Base-by-base conservation (phyloP, 441 rosid species). In the Populus trichocarpa region DNA sequence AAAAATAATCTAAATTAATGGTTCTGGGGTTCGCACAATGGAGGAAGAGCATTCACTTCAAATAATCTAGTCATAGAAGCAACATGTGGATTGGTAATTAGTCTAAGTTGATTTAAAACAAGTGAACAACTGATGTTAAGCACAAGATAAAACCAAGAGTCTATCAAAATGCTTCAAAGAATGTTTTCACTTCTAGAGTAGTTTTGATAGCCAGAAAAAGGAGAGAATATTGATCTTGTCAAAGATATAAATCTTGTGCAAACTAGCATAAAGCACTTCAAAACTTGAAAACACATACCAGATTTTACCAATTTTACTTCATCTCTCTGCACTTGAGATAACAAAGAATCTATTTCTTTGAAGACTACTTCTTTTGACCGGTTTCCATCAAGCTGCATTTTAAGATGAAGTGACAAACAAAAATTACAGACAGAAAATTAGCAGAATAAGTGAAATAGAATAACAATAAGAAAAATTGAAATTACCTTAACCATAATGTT, bases 321-420 rank as follows among this genome's bases (percentile, higher is more conserved):
- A 70, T 87, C 84, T 9, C 82, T 80, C 75, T 76, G 86, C 81
- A 88, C 83, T 82, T 88, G 88, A 70, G 91, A 88, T 71, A 96
- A 82, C 80, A 91, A 85, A 53, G 89, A 82, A 71, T 88, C 84
- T 13, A 89, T 84, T 84, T 93, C 97, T 50, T 79, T 67, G 69
- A 90, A 96, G 80, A 93, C 85, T 23, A 75, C 83, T 67, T 92
- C 97, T 86, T 90, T 93, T 30, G 91, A 69, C 63, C 86, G 91
- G 83, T 84, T 96, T 78, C 97, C 99, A 87, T 92, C 91, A 75
- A 92, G 85, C 98, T 96, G 90, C 78, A 73, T 46, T 75, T 64
- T 35, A 25, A 69, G 32, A 30, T n/a, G 72, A 14, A 76, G 28
- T 30, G 70, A 72, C 50, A 82, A 81, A 68, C 30, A 73, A 42